Percentiles rank a stretch among this genome's conserved stretches.
These are phyloP conservation scores for Streptanthus diversifolius DNA, from an alignment of 345 rosid species.

Conservation along the genomic window DNA sequence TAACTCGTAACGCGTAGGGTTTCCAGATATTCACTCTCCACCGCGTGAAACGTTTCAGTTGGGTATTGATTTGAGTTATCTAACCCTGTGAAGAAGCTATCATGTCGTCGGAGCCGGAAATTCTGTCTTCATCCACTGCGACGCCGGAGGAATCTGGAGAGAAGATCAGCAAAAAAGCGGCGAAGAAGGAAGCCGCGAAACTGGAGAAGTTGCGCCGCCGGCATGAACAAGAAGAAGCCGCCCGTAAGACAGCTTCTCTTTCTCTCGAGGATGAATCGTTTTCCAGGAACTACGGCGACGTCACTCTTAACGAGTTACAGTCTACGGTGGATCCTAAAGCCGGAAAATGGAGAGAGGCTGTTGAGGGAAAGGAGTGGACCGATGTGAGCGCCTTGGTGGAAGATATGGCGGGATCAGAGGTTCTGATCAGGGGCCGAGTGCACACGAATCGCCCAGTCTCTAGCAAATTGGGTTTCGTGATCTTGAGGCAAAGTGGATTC, in stretches of 20 bases:
- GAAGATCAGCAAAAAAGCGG: conserved; percentile 64
- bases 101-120: conserved; percentile 33
- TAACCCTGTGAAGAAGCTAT: not conserved
- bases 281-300: conserved; percentile 58
- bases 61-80: not conserved
- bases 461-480: conserved; percentile 56
- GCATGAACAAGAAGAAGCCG: conserved; percentile 44
- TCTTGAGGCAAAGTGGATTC: conserved; percentile 58
- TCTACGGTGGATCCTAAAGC: conserved; percentile 42
- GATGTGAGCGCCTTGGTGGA: conserved; percentile 44
- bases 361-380: conserved; percentile 41
- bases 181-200: conserved; percentile 83
- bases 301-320: conserved; percentile 53
- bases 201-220: conserved; percentile 71
- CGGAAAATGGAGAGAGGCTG: conserved; percentile 44
- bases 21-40: not conserved
- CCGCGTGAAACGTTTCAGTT: not conserved
- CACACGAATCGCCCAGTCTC: conserved; percentile 53
- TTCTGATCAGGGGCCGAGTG: conserved; percentile 61
- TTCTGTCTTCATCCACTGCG: not conserved
- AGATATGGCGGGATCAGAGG: conserved; percentile 41
- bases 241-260: conserved; percentile 35
- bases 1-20: not conserved
- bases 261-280: conserved; percentile 45
- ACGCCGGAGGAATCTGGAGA: conserved; percentile 32